Evolutionary conservation across 1,284 basidiomycete genomes (phyloP).

Genomic region (Abortiporus biennis): DNA sequence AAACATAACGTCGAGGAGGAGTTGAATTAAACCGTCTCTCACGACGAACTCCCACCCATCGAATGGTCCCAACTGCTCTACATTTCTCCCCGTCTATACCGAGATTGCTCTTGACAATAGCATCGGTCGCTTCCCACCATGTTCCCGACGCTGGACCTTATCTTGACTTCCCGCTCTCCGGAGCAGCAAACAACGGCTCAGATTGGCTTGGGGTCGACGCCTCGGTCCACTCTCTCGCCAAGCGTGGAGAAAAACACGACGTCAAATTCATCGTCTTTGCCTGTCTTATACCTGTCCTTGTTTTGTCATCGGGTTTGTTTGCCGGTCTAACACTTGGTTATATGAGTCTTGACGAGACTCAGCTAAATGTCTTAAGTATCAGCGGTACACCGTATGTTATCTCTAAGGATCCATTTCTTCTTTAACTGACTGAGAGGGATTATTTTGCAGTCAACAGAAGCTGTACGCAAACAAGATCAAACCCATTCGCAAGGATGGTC

Average conservation of each 20-base stretch:
- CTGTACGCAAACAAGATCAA: conserved; percentile 80
- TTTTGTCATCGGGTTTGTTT: conserved; percentile 59
- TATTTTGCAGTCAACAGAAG: conserved; percentile 57
- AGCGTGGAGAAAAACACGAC: conserved; percentile 26
- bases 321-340: conserved; percentile 82
- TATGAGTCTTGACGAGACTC: conserved; percentile 92
- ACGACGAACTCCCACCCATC: conserved; percentile 16
- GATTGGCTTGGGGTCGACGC: conserved; percentile 3
- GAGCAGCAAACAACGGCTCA: conserved; percentile 3
- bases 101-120: conserved; percentile 38
- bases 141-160: conserved; percentile 31
- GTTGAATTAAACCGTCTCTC: conserved; percentile 9
- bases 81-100: conserved; percentile 22
- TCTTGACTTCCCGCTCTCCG: conserved; percentile 16
- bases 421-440: conserved; percentile 4
- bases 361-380: conserved; percentile 81
- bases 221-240: conserved; percentile 19
- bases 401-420: conserved; percentile 1
- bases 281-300: conserved; percentile 54
- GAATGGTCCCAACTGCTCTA: conserved; percentile 25
- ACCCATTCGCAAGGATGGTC: conserved; percentile 82
- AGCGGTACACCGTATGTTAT: conserved; percentile 71
- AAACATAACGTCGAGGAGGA: too few species aligned
- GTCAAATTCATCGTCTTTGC: conserved; percentile 39
- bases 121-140: conserved; percentile 40